phyloP scores from a whole-genome alignment of 805 yeast genomes.

The Candida quercuum region DNA sequence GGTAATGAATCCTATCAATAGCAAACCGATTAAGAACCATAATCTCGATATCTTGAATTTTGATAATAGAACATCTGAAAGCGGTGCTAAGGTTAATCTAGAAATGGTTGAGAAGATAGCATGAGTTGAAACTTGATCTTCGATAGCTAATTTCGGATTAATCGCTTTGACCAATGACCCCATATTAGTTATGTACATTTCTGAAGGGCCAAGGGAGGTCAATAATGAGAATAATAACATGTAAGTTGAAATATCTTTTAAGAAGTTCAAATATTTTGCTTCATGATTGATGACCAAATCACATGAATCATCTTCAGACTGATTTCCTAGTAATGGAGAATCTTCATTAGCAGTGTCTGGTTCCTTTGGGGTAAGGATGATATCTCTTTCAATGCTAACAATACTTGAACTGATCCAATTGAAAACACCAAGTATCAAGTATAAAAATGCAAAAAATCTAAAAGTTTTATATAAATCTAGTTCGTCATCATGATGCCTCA shows the following conservation, averaged over 20 bases:
- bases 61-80: constrained; percentile 53
- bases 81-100: constrained; percentile 60
- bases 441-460: constrained; percentile 43
- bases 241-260: constrained; percentile 54
- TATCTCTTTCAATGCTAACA: constrained; percentile 42
- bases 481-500: constrained; percentile 17
- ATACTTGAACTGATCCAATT: constrained; percentile 63
- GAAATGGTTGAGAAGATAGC: constrained; percentile 67
- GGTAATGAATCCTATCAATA: constrained; percentile 31
- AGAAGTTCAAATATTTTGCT: constrained; percentile 11
- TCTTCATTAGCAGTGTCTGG: constrained; percentile 23
- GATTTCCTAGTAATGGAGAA: constrained; percentile 28
- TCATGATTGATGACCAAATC: constrained; percentile 23
- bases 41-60: constrained; percentile 23
- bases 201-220: constrained; percentile 75
- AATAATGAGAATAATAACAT: constrained; percentile 58
- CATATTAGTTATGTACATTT: constrained; percentile 77
- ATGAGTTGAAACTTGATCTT: constrained; percentile 52
- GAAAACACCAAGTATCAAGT: constrained; percentile 49
- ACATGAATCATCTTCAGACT: constrained; percentile 21
- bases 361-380: constrained; percentile 14
- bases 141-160: constrained; percentile 23
- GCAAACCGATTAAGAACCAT: constrained; percentile 26
- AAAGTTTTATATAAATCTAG: constrained; percentile 51
- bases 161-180: constrained; percentile 52